Conservation (phyloP, 306 rosid genomes). For the Neltuma alba region DNA sequence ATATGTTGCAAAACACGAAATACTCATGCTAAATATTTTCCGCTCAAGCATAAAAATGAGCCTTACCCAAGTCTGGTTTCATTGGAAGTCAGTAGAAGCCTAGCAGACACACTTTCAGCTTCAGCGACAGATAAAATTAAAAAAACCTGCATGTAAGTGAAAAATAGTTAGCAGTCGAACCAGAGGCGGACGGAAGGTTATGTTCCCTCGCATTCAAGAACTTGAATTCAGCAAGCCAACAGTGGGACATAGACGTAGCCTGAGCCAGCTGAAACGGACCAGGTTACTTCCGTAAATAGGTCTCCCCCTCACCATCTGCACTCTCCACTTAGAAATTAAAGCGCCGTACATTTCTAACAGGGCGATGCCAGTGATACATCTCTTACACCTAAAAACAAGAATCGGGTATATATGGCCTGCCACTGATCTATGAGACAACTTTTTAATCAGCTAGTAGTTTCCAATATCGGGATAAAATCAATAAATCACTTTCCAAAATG, state of each 20-base stretch:
- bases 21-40: not conserved
- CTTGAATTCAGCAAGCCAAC: not conserved
- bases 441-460: not conserved
- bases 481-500: not conserved
- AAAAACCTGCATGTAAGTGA: slow-evolving; percentile 55
- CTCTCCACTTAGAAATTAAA: slow-evolving; percentile 8
- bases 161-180: slow-evolving; percentile 26
- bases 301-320: not conserved
- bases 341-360: not conserved
- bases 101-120: slow-evolving; percentile 48
- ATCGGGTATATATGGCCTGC: not conserved
- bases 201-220: not conserved
- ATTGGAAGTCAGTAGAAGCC: slow-evolving; percentile 59
- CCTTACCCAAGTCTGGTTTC: slow-evolving; percentile 42
- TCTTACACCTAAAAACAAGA: not conserved
- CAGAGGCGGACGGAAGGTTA: slow-evolving; percentile 9
- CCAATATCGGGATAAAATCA: not conserved
- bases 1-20: not conserved
- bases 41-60: slow-evolving; percentile 2
- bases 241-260: slow-evolving; percentile 12
- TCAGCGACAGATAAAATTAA: slow-evolving; percentile 40
- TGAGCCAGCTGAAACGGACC: slow-evolving; percentile 10
- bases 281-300: not conserved
- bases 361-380: not conserved
- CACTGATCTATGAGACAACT: not conserved